phyloP scores from a whole-genome alignment of 208 protist species.

The Acanthamoeba rhysodes region DNA sequence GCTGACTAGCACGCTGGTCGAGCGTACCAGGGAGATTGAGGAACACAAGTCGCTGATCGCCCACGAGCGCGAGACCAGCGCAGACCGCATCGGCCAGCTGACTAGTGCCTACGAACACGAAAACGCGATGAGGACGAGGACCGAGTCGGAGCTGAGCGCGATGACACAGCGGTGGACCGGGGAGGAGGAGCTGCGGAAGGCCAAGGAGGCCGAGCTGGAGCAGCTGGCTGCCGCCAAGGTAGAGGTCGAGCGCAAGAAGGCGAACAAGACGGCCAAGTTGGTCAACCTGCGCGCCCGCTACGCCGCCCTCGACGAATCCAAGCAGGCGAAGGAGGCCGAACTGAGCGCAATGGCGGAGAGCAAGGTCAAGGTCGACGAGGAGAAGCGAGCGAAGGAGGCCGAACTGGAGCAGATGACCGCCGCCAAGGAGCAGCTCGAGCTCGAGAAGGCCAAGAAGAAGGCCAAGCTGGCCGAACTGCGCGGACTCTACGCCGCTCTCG shows the following conservation, averaged over 20 bases:
- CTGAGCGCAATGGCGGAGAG: background rate
- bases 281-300: background rate
- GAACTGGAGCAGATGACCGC: background rate
- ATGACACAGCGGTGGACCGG: background rate
- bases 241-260: background rate
- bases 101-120: background rate
- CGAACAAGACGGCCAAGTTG: background rate
- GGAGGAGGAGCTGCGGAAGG: constrained; percentile 11
- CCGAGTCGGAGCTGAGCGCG: background rate
- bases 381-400: no score
- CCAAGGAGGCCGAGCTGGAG: constrained; percentile 39
- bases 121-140: background rate
- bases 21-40: background rate
- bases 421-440: background rate
- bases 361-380: no score
- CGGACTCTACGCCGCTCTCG: background rate
- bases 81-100: background rate
- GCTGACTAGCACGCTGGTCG: background rate
- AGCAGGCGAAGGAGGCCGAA: background rate
- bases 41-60: background rate
- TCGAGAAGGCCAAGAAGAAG: background rate
- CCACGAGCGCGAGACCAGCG: background rate
- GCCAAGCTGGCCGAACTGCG: no score
- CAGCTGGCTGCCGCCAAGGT: background rate
- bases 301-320: background rate